Base-by-base conservation (phyloP, 495 filamentous ascomycete species). In the Xylaria sp. region DNA sequence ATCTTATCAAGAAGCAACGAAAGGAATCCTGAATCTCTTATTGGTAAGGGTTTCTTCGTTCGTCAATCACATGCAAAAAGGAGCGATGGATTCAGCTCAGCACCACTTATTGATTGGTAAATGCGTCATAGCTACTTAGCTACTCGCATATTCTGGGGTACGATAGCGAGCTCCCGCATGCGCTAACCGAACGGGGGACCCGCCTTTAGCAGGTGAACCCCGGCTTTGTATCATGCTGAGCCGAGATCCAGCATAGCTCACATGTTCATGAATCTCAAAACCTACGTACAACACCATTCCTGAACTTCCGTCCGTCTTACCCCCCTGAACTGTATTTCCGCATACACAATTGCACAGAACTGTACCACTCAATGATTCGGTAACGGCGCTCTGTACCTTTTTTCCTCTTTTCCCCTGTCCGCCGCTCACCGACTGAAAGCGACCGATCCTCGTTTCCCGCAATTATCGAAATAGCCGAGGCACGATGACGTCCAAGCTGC, bases 401-500 rank as follows among this genome's bases (percentile, higher is more conserved):
- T 7, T 44, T 37, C 48, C 43, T 9, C 12, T 35, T n/a, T 46
- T 9, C 33, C 33, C 29, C 9, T 37, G 17, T 40, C 46, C 44
- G 33, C 21, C 35, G 14, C 48, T 21, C 64, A 17, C 33, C 64
- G 48, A 67, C 64, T 33, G 48, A 67, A 67, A 67, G 64, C 64
- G 64, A 53, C 64, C 46, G 33, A 52, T 31, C 29, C 17, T 31
- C 48, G 17, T 24, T 26, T 53, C 48, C 46, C 31, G 17, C 63
- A 43, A n/a, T 33, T 21, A 37, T 21, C n/a, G n/a, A 8, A 66
- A 71, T 65, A 71, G 69, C 69, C 69, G 69, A 71, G 69, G 69
- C 69, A 71, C 69, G 61, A 71, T 71, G 69, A 66, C 69, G 69
- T 71, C 69, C 61, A 31, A 61, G 33, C n/a, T 64, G 24, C 46